Percentiles rank a stretch among this genome's conserved stretches.
phyloP scores from a whole-genome alignment of 352 stramenopile genomes.

The Phytophthora hibernalis region DNA sequence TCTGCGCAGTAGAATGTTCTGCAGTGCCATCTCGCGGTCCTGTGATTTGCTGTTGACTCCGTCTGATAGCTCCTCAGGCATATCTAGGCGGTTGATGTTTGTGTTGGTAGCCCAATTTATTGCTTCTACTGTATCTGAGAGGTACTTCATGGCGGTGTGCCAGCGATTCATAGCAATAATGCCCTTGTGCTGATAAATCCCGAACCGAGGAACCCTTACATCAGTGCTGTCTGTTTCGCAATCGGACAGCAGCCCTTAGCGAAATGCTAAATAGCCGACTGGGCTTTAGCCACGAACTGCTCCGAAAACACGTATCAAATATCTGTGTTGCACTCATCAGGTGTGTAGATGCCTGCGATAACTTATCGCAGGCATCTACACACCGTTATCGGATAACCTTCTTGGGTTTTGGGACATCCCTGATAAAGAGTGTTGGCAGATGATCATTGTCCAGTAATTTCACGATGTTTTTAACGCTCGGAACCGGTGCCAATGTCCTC shows the following conservation, averaged over 20 bases:
- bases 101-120: constrained; percentile 1
- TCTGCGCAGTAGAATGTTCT: not conserved
- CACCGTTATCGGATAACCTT: no score
- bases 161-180: constrained; percentile 2
- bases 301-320: constrained; percentile 9
- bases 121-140: not conserved
- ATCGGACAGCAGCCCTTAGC: not conserved
- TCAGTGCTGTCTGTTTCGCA: not conserved
- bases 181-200: not conserved
- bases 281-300: constrained; percentile 8
- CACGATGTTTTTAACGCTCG: not conserved
- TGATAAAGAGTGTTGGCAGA: not conserved
- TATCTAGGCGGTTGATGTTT: not conserved
- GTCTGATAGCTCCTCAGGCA: not conserved
- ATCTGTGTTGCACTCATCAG: not conserved
- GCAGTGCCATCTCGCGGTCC: not conserved
- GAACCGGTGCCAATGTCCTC: constrained; percentile 1
- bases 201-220: constrained; percentile 3
- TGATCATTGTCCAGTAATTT: not conserved
- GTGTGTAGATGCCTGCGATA: constrained; percentile 1
- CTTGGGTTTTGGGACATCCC: constrained; percentile 3
- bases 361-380: no score
- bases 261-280: not conserved
- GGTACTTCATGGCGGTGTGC: not conserved
- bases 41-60: not conserved